phyloP scores from a whole-genome alignment of 306 rosid species.

The Heteromeles arbutifolia region DNA sequence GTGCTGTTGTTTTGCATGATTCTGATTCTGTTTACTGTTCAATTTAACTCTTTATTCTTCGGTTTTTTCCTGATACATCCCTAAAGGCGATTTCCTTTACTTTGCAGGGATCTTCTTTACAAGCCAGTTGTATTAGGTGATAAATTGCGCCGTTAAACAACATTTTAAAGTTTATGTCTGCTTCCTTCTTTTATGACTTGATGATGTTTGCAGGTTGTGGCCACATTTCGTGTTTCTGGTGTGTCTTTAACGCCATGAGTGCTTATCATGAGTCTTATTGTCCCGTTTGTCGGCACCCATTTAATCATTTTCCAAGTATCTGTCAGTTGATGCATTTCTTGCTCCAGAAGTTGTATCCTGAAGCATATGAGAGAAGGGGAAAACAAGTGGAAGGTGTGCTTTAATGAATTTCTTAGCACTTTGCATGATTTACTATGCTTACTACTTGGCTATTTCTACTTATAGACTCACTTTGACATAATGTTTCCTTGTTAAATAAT shows the following conservation, averaged over 20 bases:
- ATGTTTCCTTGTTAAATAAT: background rate
- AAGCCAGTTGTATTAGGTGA: conserved; percentile 86
- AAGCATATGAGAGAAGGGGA: conserved; percentile 53
- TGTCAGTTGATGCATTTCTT: conserved; percentile 74
- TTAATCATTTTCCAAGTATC: conserved; percentile 63
- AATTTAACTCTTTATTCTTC: background rate
- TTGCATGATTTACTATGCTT: background rate
- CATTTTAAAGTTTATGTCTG: background rate
- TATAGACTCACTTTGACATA: background rate
- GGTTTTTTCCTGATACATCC: background rate
- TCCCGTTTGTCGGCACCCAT: conserved; percentile 62
- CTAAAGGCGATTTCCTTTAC: background rate
- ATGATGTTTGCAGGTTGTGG: conserved; percentile 68
- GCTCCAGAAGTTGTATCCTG: conserved; percentile 65
- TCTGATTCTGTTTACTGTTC: background rate
- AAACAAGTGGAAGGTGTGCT: conserved; percentile 49
- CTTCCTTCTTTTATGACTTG: background rate
- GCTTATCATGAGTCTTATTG: conserved; percentile 47
- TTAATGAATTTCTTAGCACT: background rate
- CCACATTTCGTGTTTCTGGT: conserved; percentile 87
- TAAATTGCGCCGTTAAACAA: background rate
- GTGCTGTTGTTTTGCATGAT: background rate
- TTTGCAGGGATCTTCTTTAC: conserved; percentile 77
- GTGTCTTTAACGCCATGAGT: conserved; percentile 62
- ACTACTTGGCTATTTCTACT: background rate